phyloP scores from a whole-genome alignment of 1,139 yeast genomes.

The Taphrina confusa region DNA sequence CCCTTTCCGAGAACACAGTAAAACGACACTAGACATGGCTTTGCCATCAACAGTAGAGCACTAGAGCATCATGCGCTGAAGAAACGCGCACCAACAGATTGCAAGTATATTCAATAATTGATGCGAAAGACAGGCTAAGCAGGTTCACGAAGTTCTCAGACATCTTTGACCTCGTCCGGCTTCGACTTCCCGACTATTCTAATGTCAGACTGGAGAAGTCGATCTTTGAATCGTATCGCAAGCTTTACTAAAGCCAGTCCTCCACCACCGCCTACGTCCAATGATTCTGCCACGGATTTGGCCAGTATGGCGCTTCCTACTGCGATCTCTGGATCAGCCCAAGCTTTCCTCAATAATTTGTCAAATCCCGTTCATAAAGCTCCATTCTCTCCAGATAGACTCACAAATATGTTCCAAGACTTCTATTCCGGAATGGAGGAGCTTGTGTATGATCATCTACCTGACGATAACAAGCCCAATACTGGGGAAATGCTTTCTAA shows the following conservation, averaged over 20 bases:
- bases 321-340: constrained; percentile 12
- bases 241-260: constrained; percentile 9
- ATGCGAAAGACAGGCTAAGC: too few species aligned
- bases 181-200: not conserved
- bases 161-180: too few species aligned
- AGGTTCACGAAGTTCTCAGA: too few species aligned
- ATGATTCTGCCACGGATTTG: not conserved
- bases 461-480: not conserved
- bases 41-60: too few species aligned
- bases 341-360: constrained; percentile 25
- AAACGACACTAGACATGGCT: too few species aligned
- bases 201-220: constrained; percentile 11
- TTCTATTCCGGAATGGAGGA: constrained; percentile 27
- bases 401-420: constrained; percentile 30
- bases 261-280: constrained; percentile 4
- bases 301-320: constrained; percentile 12
- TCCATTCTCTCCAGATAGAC: constrained; percentile 26
- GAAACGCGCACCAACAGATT: too few species aligned
- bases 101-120: too few species aligned
- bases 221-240: constrained; percentile 18
- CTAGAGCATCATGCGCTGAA: too few species aligned
- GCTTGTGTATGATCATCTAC: constrained; percentile 11
- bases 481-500: constrained; percentile 20
- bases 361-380: constrained; percentile 28
- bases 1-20: too few species aligned